Conservation (phyloP, 495 filamentous ascomycete species). For the Aspergillus avenaceus region DNA sequence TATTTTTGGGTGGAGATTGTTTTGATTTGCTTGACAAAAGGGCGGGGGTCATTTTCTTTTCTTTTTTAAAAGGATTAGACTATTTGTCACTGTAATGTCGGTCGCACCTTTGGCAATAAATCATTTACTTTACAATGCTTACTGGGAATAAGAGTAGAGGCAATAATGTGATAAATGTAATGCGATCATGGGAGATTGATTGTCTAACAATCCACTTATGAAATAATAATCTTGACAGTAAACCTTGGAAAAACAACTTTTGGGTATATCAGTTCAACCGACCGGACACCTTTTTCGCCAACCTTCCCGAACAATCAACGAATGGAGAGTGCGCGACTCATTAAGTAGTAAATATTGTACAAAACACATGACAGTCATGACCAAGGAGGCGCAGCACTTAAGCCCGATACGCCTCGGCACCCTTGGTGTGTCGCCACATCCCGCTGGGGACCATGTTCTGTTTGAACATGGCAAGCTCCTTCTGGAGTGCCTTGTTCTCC, state of each 20-base stretch:
- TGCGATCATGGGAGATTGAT: neutral
- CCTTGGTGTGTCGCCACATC: slow-evolving; percentile 24
- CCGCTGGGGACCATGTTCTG: slow-evolving; percentile 30
- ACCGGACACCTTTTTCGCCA: slow-evolving; percentile 1
- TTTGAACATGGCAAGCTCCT: slow-evolving; percentile 35
- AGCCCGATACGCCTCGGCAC: neutral
- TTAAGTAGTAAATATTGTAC: slow-evolving; percentile 5
- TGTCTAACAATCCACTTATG: neutral
- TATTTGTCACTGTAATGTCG: no score
- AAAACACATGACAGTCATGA: slow-evolving; percentile 7
- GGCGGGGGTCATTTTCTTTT: no score
- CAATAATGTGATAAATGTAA: neutral
- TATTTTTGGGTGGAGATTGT: neutral
- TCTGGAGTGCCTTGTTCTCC: slow-evolving; percentile 35
- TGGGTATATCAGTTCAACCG: slow-evolving; percentile 7
- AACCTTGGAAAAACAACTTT: slow-evolving; percentile 1
- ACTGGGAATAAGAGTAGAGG: no score
- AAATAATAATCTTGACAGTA: neutral
- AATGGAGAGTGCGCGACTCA: neutral
- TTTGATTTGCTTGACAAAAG: no score
- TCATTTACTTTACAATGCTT: no score
- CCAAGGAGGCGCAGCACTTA: neutral
- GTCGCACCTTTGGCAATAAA: no score
- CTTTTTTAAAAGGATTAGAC: no score
- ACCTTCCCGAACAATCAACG: neutral